phyloP scores from a whole-genome alignment of 495 filamentous ascomycete species.

The Umbilicaria muhlenbergii region DNA sequence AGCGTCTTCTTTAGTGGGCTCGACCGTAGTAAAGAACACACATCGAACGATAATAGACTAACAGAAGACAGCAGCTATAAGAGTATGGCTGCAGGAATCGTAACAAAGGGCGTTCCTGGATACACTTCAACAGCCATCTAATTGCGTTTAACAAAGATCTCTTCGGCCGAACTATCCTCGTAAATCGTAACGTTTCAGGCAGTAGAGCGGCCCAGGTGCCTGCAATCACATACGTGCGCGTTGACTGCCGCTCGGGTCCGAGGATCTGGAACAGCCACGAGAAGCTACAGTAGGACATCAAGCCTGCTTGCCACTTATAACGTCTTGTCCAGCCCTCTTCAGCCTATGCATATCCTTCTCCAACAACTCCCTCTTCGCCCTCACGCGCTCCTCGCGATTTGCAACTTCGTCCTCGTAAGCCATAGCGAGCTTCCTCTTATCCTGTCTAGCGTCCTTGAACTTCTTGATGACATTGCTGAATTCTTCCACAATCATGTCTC shows the following conservation, averaged over 20 bases:
- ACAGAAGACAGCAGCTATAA: not conserved
- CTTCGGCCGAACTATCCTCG: too few species aligned
- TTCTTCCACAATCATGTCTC: constrained; percentile 61
- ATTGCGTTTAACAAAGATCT: too few species aligned
- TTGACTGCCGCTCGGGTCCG: not conserved
- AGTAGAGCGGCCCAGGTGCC: too few species aligned
- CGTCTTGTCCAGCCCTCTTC: constrained; percentile 9
- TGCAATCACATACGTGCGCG: too few species aligned
- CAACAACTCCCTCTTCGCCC: constrained; percentile 22
- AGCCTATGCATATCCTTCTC: constrained; percentile 12
- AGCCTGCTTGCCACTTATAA: constrained; percentile 3
- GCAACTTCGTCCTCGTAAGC: constrained; percentile 56
- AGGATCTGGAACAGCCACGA: not conserved
- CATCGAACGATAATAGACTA: not conserved
- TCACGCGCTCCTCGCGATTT: constrained; percentile 28
- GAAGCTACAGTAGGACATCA: not conserved
- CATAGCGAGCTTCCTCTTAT: constrained; percentile 46
- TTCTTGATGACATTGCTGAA: constrained; percentile 47
- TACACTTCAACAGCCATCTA: too few species aligned
- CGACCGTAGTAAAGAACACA: too few species aligned
- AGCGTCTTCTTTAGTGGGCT: too few species aligned
- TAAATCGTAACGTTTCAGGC: too few species aligned
- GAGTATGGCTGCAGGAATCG: too few species aligned
- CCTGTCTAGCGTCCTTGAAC: constrained; percentile 45
- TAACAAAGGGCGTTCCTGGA: too few species aligned